Percentiles rank a stretch among this genome's conserved stretches.
Conservation (phyloP, 2,329 filamentous ascomycete genomes). For the Trichoderma endophyticum region DNA sequence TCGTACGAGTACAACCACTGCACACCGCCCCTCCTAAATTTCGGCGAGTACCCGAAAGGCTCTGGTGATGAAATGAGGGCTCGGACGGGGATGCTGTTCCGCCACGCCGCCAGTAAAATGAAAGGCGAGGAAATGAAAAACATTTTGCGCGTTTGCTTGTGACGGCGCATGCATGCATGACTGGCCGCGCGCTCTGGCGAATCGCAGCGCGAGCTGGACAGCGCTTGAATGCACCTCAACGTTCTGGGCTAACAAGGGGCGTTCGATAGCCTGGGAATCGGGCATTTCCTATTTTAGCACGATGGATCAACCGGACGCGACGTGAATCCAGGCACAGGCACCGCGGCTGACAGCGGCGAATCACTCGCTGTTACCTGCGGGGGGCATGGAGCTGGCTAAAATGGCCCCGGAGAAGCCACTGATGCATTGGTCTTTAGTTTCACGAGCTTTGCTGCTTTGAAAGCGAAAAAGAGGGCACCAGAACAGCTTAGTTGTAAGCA, state of each 20-base stretch:
- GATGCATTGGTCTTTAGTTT: background rate
- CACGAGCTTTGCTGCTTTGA: background rate
- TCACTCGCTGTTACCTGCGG: background rate
- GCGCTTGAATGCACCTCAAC: background rate
- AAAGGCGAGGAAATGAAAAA: background rate
- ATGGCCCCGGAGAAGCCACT: background rate
- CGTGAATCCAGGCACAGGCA: background rate
- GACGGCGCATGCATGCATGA: background rate
- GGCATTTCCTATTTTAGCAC: constrained; percentile 18
- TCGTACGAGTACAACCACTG: background rate
- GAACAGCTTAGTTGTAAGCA: background rate
- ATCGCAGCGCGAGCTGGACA: background rate
- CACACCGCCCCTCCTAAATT: constrained; percentile 4
- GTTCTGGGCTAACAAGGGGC: background rate
- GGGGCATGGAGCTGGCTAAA: background rate
- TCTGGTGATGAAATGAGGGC: background rate
- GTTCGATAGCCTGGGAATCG: constrained; percentile 14
- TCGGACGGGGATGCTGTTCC: background rate
- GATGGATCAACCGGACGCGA: background rate
- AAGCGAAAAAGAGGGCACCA: background rate
- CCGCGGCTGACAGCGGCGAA: constrained; percentile 3
- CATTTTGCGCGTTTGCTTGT: background rate
- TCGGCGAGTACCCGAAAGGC: constrained; percentile 8
- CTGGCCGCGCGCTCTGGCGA: background rate
- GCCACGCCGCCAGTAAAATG: background rate